A percentile compares a stretch with the other conserved stretches of the same genome.
Evolutionary conservation across 2,329 filamentous ascomycete species (phyloP).

Genomic region (Ophiostoma quercus): DNA sequence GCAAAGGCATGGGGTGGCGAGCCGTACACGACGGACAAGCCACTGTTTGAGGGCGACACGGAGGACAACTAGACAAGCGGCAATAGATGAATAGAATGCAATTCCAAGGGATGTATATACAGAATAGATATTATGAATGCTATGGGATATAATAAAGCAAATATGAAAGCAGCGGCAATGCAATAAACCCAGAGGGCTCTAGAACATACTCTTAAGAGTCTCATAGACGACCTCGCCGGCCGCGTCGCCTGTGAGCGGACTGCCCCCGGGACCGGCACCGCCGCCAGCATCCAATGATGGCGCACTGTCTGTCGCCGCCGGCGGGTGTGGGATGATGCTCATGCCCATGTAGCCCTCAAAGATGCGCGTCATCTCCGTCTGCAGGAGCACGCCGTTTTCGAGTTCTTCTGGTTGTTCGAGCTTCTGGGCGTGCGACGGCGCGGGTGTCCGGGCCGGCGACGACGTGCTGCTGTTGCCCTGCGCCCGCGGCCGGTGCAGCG

Average conservation of each 20-base stretch:
- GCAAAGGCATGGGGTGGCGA: constrained; percentile 30
- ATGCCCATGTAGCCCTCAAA: constrained; percentile 39
- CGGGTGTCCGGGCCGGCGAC: neutral
- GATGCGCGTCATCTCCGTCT: constrained; percentile 50
- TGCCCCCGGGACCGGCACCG: neutral
- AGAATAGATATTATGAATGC: neutral
- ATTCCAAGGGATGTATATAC: neutral
- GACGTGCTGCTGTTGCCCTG: neutral
- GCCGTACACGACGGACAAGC: constrained; percentile 26
- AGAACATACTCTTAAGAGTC: constrained; percentile 14
- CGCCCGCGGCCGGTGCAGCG: neutral
- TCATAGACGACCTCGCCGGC: constrained; percentile 10
- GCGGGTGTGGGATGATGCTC: constrained; percentile 23
- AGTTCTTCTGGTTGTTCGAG: too few relatives aligned
- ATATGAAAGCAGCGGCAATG: too few relatives aligned
- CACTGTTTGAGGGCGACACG: constrained; percentile 28
- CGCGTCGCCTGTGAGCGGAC: neutral
- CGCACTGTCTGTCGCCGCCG: neutral
- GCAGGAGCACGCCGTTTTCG: constrained; percentile 46
- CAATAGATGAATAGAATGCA: neutral
- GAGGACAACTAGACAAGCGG: constrained; percentile 12
- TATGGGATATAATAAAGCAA: neutral
- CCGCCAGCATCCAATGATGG: too few relatives aligned
- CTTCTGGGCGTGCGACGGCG: neutral
- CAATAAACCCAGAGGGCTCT: neutral